Evolutionary conservation across 2,329 filamentous ascomycete genomes (phyloP).

Genomic region (Monosporascus sp.): DNA sequence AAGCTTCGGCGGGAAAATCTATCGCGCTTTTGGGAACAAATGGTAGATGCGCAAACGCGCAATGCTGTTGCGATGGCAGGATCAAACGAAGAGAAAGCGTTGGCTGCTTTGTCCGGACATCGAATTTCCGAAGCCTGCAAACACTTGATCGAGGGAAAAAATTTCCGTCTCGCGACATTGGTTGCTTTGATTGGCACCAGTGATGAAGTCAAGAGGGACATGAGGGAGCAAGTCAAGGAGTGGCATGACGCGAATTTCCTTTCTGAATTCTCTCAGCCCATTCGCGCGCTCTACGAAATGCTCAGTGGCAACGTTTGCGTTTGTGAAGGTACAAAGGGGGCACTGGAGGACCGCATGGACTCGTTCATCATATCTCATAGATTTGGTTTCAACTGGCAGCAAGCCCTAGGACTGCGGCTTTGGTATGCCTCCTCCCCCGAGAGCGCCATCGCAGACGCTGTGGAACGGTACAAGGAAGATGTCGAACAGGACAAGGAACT

Average conservation of each 20-base stretch:
- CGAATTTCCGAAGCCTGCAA: slow-evolving; percentile 79
- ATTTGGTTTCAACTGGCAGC: slow-evolving; percentile 88
- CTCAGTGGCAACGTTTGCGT: slow-evolving; percentile 81
- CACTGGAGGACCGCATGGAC: slow-evolving; percentile 72
- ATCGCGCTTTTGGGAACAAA: slow-evolving; percentile 58
- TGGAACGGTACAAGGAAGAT: slow-evolving; percentile 68
- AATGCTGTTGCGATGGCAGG: slow-evolving; percentile 52
- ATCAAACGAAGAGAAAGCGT: slow-evolving; percentile 74
- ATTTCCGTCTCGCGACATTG: slow-evolving; percentile 80
- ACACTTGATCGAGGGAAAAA: slow-evolving; percentile 65
- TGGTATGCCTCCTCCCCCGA: slow-evolving; percentile 75
- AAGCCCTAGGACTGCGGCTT: slow-evolving; percentile 82
- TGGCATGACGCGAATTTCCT: slow-evolving; percentile 82
- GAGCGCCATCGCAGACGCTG: slow-evolving; percentile 66
- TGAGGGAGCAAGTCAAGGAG: slow-evolving; percentile 72
- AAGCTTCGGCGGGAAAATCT: slow-evolving; percentile 56
- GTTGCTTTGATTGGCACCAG: slow-evolving; percentile 77
- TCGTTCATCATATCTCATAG: slow-evolving; percentile 78
- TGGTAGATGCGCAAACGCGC: slow-evolving; percentile 57
- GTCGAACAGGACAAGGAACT: slow-evolving; percentile 66
- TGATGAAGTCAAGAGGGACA: slow-evolving; percentile 62
- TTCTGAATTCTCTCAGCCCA: slow-evolving; percentile 78
- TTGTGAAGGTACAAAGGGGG: slow-evolving; percentile 69
- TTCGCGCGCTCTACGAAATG: slow-evolving; percentile 85
- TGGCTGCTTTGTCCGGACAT: slow-evolving; percentile 73